phyloP scores from a whole-genome alignment of 768 basidiomycete genomes.

The Megacollybia marginata region DNA sequence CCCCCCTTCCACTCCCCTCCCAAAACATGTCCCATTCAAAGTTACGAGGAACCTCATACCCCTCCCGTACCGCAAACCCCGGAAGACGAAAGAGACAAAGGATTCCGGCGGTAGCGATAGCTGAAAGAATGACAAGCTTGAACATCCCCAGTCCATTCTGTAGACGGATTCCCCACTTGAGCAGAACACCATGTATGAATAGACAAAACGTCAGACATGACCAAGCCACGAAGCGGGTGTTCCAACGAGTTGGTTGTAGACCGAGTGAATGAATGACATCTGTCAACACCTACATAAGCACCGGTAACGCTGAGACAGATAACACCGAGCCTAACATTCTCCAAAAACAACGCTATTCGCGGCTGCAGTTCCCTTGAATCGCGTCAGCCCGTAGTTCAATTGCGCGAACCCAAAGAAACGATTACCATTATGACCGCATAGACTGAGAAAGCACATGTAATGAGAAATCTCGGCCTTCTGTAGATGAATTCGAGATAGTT shows the following conservation, averaged over 20 bases:
- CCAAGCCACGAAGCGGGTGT: conserved; percentile 48
- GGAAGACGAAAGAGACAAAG: conserved; percentile 40
- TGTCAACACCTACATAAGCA: conserved; percentile 16
- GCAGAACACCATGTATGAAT: conserved; percentile 45
- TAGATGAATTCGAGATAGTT: conserved; percentile 72
- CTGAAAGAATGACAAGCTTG: conserved; percentile 49
- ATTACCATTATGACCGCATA: conserved; percentile 51
- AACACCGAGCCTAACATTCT: conserved; percentile 46
- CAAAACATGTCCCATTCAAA: conserved; percentile 55
- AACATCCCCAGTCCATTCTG: conserved; percentile 59
- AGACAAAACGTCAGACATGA: conserved; percentile 49
- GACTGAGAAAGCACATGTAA: conserved; percentile 49
- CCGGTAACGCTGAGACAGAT: background rate
- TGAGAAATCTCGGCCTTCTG: conserved; percentile 51
- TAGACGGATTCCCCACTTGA: conserved; percentile 49
- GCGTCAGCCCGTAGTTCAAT: background rate
- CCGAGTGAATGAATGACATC: conserved; percentile 53
- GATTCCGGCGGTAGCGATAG: conserved; percentile 48
- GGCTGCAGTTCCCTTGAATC: conserved; percentile 44
- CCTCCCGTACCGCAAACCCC: conserved; percentile 42
- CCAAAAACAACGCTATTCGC: conserved; percentile 62
- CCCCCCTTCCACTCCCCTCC: conserved; percentile 49
- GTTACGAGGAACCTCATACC: conserved; percentile 47
- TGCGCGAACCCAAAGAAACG: background rate
- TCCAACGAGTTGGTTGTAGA: conserved; percentile 33